Base-by-base conservation (phyloP, 192 early-diverging fungal species). In the Spinellus fusiger region DNA sequence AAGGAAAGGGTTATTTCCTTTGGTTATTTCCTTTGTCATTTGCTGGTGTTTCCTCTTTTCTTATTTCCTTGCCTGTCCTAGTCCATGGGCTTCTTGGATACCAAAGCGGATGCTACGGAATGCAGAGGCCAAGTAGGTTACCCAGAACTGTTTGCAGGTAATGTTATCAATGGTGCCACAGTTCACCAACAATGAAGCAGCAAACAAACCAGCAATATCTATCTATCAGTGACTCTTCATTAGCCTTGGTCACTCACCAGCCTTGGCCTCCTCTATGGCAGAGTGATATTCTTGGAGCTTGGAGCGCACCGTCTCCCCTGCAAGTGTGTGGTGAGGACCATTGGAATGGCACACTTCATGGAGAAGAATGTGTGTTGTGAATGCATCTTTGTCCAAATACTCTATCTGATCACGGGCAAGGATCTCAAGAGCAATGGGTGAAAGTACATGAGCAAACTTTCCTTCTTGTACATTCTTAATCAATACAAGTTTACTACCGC, bases 391-490 rank as follows among this genome's bases (percentile, higher is more conserved):
- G 1, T 73, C 74, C n/a, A 90, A 70, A 61, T 84, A 64, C 47
- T 68, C 31, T 23, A 84, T 44, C 55, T 86, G 80, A n/a, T 73
- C 75, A 1, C 71, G n/a, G 4, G 60, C 69, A 16, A 90, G 47
- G 7, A 85, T 77, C 44, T 66, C 51, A 5, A 65, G 37, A n/a
- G 85, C 84, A 65, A 88, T 90, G 0, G 88, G 85, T 0, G 40
- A 20, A 22, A 88, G 71, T 15, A 88, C 85, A 18, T 81, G 80
- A 51, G 69, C 62, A 53, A 87, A 82, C 59, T 90, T 88, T 29
- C 84, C 81, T 60, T 86, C 70, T 67, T 90, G 88, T 46, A 88
- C 86, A 61, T 88, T 90, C 74, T 86, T 87, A 57, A 90, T 90
- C 52, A 90, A 62, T 1, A 87, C 86, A 26, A 90, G 73, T 56